phyloP scores from a whole-genome alignment of 441 rosid species.

The Biscutella laevigata region DNA sequence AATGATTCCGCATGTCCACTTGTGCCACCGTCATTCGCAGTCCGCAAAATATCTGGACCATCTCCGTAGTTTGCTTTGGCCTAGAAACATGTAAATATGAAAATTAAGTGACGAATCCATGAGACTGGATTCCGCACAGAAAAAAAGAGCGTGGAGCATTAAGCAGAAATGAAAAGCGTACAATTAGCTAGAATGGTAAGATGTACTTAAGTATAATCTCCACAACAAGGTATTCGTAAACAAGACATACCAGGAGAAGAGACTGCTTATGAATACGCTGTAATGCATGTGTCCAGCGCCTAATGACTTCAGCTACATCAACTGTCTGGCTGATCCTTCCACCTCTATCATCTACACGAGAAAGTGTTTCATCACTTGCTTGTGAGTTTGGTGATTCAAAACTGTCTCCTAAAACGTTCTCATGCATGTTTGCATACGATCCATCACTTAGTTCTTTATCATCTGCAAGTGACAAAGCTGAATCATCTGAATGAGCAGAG shows the following conservation, averaged over 20 bases:
- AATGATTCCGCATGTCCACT: conserved; percentile 91
- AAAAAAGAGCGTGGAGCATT: background rate
- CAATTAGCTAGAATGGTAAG: background rate
- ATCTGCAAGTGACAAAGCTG: conserved; percentile 36
- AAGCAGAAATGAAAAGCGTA: background rate
- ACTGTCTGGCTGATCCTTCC: conserved; percentile 83
- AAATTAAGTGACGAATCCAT: conserved; percentile 2
- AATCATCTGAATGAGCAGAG: conserved; percentile 45
- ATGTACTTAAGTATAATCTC: background rate
- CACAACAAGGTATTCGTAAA: conserved; percentile 9
- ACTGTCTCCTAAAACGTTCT: conserved; percentile 36
- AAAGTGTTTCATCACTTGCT: conserved; percentile 55
- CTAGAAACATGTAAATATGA: conserved; percentile 32
- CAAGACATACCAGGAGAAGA: conserved; percentile 76
- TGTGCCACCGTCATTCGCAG: conserved; percentile 58
- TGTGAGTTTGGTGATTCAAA: conserved; percentile 37
- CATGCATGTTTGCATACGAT: conserved; percentile 28
- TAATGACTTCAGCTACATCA: conserved; percentile 94
- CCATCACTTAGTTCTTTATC: conserved; percentile 66
- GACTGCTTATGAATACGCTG: conserved; percentile 98
- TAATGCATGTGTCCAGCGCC: conserved; percentile 99
- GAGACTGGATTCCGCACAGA: background rate
- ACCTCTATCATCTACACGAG: conserved; percentile 80
- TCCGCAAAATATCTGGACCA: conserved; percentile 90
- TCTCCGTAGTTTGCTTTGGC: conserved; percentile 96